Conservation (phyloP, 768 basidiomycete genomes). For the Trametes cinnabarina region DNA sequence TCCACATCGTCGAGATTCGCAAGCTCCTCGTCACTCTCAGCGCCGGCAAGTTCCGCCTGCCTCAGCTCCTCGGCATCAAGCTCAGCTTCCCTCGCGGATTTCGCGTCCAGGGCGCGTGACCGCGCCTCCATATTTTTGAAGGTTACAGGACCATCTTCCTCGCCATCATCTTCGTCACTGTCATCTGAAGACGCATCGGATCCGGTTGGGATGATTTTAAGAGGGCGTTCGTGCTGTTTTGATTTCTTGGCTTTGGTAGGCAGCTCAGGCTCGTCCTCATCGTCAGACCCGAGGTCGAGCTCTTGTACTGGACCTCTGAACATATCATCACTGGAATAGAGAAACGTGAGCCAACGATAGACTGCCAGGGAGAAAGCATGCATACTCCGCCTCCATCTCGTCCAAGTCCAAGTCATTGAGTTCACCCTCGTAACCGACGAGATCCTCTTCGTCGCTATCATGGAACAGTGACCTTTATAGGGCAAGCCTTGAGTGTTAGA, state of each 20-base stretch:
- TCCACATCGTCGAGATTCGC: slow-evolving; percentile 42
- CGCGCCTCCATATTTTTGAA: slow-evolving; percentile 80
- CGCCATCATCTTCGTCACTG: slow-evolving; percentile 38
- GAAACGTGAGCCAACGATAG: neutral
- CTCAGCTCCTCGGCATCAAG: slow-evolving; percentile 67
- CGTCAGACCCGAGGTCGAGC: slow-evolving; percentile 63
- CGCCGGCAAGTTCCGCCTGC: slow-evolving; percentile 45
- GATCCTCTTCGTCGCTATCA: slow-evolving; percentile 43
- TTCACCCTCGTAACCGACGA: slow-evolving; percentile 45
- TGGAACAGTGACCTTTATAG: slow-evolving; percentile 43
- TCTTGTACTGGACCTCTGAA: slow-evolving; percentile 53
- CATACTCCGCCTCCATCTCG: slow-evolving; percentile 40
- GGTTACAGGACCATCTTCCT: slow-evolving; percentile 57
- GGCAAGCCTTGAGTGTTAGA: neutral
- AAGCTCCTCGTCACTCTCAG: slow-evolving; percentile 51
- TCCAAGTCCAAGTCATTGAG: slow-evolving; percentile 52
- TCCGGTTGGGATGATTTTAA: slow-evolving; percentile 49
- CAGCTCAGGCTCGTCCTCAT: slow-evolving; percentile 44
- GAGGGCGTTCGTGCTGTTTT: slow-evolving; percentile 48
- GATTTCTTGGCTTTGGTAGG: slow-evolving; percentile 48
- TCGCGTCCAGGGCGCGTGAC: slow-evolving; percentile 72
- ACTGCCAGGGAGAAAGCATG: neutral
- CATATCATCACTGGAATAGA: slow-evolving; percentile 48
- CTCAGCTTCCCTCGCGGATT: slow-evolving; percentile 64
- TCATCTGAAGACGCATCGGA: slow-evolving; percentile 48